Percentiles rank a stretch among this genome's conserved stretches.
Evolutionary conservation across 345 rosid genomes (phyloP).

Genomic region (Psidium friedrichsthalianum): DNA sequence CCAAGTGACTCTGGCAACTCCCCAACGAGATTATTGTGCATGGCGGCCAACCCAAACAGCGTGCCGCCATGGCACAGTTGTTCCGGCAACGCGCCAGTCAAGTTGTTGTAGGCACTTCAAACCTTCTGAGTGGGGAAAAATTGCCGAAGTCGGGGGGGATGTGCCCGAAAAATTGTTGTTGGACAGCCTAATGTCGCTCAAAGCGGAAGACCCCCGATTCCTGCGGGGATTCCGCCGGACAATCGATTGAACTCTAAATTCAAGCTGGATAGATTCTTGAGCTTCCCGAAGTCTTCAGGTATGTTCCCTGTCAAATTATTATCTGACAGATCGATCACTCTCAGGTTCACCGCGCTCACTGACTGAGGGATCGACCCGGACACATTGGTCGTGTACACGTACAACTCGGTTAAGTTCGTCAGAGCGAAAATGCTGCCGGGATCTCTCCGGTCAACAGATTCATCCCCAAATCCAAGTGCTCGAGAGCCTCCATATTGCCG

Average conservation of each 20-base stretch:
- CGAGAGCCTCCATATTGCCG: slow-evolving; percentile 27
- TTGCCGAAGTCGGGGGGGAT: slow-evolving; percentile 45
- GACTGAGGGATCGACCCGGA: slow-evolving; percentile 35
- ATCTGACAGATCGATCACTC: slow-evolving; percentile 19
- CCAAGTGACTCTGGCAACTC: slow-evolving; percentile 39
- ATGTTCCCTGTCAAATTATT: slow-evolving; percentile 35
- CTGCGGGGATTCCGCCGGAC: slow-evolving; percentile 39
- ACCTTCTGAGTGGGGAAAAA: slow-evolving; percentile 17
- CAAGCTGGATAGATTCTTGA: slow-evolving; percentile 9
- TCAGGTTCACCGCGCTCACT: slow-evolving; percentile 16
- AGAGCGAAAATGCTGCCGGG: slow-evolving; percentile 27
- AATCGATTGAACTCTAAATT: slow-evolving; percentile 25
- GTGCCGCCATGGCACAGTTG: slow-evolving; percentile 29
- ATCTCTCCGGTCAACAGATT: slow-evolving; percentile 29
- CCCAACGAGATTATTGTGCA: slow-evolving; percentile 35
- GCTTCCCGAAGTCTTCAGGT: slow-evolving; percentile 40
- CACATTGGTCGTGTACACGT: slow-evolving; percentile 13
- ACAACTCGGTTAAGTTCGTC: slow-evolving; percentile 26
- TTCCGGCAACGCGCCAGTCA: slow-evolving; percentile 34
- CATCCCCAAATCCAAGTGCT: slow-evolving; percentile 15
- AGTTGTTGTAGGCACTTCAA: slow-evolving; percentile 33
- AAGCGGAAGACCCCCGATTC: slow-evolving; percentile 23
- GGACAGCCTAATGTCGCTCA: slow-evolving; percentile 24
- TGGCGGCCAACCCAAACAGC: slow-evolving; percentile 26
- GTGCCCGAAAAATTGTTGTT: slow-evolving; percentile 35